Base-by-base conservation (phyloP, 2,329 filamentous ascomycete genomes). In the Aspergillus pseudoterreus region DNA sequence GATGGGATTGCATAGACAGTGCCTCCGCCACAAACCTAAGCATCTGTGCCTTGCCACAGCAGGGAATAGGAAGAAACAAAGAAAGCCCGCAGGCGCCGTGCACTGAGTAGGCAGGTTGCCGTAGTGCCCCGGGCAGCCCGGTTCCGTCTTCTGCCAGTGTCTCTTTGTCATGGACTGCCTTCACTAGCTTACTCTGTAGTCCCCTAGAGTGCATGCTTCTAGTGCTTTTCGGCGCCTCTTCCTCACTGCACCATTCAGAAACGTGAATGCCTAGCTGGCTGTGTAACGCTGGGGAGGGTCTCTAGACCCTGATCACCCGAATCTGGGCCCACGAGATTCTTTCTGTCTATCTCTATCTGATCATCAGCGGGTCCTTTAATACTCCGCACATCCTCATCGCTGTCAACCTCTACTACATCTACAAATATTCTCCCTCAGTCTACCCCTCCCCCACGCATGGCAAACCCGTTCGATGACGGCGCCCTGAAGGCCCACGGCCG, bases 401-500 rank as follows among this genome's bases (percentile, higher is more conserved):
- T 19, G n/a, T 27, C 33, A 15, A 24, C 21, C 8, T 38, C 19
- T 38, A 32, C 30, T 21, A 8, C 27, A 14, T 47, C 14, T 44
- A 11, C 43, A 8, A 6, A 15, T 15, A 33, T 42, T 17, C 24
- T 41, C 12, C 43, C 42, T 12, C 38, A 45, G 38, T 47, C 46
- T 45, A 17, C 14, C 2, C 11, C 9, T 14, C 35, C 35, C 11
- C 35, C 35, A 14, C 15, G 14, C 15, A 58, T 60, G 57, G 45
- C 32, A 12, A 47, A 41, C 27, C 39, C 47, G 8, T 19, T 49
- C 30, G 53, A 50, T 24, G 49, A 56, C 41, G 10, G 52, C 49
- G 43, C 30, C 59, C 38, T 53, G 45, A 49, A 65, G 60, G 22
- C 22, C 5, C 22, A 22, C 5, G 54, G 45, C 55, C 51, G 38